Percentiles rank a stretch among this genome's conserved stretches.
Conservation (phyloP, 1,139 yeast genomes). For the Candida albicans region DNA sequence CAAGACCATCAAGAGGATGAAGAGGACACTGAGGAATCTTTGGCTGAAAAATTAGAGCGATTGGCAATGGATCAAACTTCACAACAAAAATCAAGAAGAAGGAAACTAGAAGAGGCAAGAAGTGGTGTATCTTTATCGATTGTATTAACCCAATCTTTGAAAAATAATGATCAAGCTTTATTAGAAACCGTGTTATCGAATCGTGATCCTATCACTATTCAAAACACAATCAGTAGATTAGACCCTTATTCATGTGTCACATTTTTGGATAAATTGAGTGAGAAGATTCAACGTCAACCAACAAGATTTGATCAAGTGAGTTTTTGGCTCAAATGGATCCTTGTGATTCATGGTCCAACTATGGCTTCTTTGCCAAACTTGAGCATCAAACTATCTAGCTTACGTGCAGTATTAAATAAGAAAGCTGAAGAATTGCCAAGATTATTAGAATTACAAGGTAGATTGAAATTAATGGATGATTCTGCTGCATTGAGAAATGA, state of each 20-base stretch:
- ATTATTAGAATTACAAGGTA: conserved; percentile 79
- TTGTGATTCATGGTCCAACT: conserved; percentile 85
- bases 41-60: conserved; percentile 61
- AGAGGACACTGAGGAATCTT: conserved; percentile 32
- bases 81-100: conserved; percentile 22
- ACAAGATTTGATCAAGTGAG: conserved; percentile 72
- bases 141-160: conserved; percentile 68
- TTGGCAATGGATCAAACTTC: conserved; percentile 33
- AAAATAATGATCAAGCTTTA: conserved; percentile 67
- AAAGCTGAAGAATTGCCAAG: conserved; percentile 78
- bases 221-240: conserved; percentile 67
- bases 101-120: conserved; percentile 32
- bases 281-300: conserved; percentile 68
- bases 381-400: conserved; percentile 63
- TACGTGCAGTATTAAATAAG: conserved; percentile 74
- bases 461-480: conserved; percentile 68
- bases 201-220: conserved; percentile 72
- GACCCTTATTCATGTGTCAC: conserved; percentile 73
- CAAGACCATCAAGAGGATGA: conserved; percentile 38
- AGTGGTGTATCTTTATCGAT: conserved; percentile 66
- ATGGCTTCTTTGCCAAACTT: conserved; percentile 70
- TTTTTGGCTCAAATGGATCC: conserved; percentile 91
- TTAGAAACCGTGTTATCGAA: conserved; percentile 79
- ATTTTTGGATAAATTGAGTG: conserved; percentile 80
- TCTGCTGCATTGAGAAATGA: conserved; percentile 70